phyloP scores from a whole-genome alignment of 768 basidiomycete genomes.

The Lactarius hengduanensis region DNA sequence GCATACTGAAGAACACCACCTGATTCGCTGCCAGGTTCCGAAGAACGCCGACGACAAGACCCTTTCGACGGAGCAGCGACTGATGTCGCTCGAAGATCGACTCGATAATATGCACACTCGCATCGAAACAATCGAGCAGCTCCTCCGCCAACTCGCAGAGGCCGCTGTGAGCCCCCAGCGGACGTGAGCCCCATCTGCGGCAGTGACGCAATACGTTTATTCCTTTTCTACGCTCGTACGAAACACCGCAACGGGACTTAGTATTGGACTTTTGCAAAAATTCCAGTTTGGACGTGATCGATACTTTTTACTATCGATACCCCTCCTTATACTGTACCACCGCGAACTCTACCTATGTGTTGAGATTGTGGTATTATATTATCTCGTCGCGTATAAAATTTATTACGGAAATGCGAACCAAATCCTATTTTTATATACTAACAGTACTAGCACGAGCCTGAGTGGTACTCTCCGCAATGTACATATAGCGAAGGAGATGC shows the following conservation, averaged over 20 bases:
- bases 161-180: neutral
- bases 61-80: neutral
- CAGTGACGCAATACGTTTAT: neutral
- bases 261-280: neutral
- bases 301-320: neutral
- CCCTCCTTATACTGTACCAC: neutral
- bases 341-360: neutral
- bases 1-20: conserved; percentile 13
- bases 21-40: conserved; percentile 18
- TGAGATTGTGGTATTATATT: neutral
- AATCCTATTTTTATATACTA: too few relatives aligned
- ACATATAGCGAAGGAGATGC: too few relatives aligned
- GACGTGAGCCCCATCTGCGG: neutral
- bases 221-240: neutral
- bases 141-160: conserved; percentile 1
- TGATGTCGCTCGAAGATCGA: neutral
- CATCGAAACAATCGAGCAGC: neutral
- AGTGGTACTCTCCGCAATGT: too few relatives aligned
- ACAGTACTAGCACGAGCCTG: too few relatives aligned
- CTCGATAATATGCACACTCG: neutral
- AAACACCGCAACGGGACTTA: neutral
- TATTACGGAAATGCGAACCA: too few relatives aligned
- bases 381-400: neutral
- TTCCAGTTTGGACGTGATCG: neutral
- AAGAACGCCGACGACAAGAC: neutral